These are phyloP conservation scores for Sapria himalayana DNA, from an alignment of 345 rosid genomes.

Conservation along the genomic window DNA sequence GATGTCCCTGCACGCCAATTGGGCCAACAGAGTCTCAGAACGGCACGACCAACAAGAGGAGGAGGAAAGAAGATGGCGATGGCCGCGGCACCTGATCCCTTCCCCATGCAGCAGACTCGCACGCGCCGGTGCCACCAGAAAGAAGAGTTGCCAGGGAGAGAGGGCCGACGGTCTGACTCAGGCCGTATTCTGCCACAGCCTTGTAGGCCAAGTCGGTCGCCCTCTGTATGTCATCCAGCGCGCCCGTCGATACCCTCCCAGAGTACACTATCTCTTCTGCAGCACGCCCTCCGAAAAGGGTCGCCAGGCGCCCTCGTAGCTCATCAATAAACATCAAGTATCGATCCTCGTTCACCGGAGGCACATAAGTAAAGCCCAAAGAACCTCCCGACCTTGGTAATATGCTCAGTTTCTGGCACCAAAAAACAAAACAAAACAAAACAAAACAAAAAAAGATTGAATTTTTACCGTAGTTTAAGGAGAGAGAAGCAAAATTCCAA, in stretches of 20 bases:
- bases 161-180: constrained; percentile 72
- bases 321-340: constrained; percentile 89
- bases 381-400: constrained; percentile 97
- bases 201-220: constrained; percentile 96
- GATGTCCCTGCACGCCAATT: constrained; percentile 61
- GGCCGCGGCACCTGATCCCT: constrained; percentile 53
- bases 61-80: neutral
- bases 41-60: no score
- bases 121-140: constrained; percentile 69
- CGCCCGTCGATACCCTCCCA: constrained; percentile 84
- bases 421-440: constrained; percentile 5
- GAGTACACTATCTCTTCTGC: constrained; percentile 87
- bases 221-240: constrained; percentile 83
- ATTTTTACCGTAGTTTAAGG: neutral
- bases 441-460: neutral
- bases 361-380: constrained; percentile 70
- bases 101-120: constrained; percentile 54
- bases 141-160: constrained; percentile 66
- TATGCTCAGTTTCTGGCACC: constrained; percentile 72
- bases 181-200: constrained; percentile 96
- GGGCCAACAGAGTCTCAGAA: no score
- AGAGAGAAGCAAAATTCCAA: neutral
- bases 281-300: constrained; percentile 96
- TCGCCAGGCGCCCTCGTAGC: constrained; percentile 78
- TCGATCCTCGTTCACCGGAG: constrained; percentile 72